Conservation (phyloP, 176 grass and related monocot genomes). For the Aegilops tauschii region DNA sequence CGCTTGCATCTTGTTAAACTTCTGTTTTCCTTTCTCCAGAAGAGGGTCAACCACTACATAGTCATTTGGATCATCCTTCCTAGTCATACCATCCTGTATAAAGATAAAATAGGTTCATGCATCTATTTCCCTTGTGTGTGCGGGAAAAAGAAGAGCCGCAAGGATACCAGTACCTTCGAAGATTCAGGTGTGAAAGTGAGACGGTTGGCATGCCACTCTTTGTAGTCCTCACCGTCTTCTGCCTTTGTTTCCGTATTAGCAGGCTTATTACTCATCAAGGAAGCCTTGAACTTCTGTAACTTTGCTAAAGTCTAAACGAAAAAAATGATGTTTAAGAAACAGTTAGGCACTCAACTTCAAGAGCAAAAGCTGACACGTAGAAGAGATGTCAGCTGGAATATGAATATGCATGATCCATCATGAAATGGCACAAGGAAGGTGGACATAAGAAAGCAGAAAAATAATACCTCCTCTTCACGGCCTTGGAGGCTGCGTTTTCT, state of each 20-base stretch:
- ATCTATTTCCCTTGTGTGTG: not conserved
- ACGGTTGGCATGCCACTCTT: conserved; percentile 61
- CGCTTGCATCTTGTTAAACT: conserved; percentile 95
- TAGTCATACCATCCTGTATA: conserved; percentile 66
- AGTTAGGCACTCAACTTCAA: conserved; percentile 8
- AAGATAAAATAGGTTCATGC: conserved; percentile 27
- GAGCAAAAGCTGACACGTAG: not conserved
- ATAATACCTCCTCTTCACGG: conserved; percentile 75
- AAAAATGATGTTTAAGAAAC: conserved; percentile 22
- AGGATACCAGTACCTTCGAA: conserved; percentile 48
- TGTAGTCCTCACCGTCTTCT: conserved; percentile 45
- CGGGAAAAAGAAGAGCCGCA: not conserved
- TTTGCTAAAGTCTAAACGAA: conserved; percentile 69
- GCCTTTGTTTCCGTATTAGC: conserved; percentile 41
- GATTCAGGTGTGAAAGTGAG: conserved; percentile 62
- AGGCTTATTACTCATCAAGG: conserved; percentile 48
- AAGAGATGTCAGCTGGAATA: not conserved
- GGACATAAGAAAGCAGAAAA: not conserved
- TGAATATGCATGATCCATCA: conserved; percentile 30
- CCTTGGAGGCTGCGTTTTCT: conserved; percentile 75
- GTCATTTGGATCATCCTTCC: conserved; percentile 90
- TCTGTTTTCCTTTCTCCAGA: conserved; percentile 95
- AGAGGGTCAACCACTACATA: conserved; percentile 95
- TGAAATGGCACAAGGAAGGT: not conserved
- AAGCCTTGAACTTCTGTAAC: conserved; percentile 74